Percentiles rank a stretch among this genome's conserved stretches.
Conservation (phyloP, 306 rosid species). For the Calophaca sinica region DNA sequence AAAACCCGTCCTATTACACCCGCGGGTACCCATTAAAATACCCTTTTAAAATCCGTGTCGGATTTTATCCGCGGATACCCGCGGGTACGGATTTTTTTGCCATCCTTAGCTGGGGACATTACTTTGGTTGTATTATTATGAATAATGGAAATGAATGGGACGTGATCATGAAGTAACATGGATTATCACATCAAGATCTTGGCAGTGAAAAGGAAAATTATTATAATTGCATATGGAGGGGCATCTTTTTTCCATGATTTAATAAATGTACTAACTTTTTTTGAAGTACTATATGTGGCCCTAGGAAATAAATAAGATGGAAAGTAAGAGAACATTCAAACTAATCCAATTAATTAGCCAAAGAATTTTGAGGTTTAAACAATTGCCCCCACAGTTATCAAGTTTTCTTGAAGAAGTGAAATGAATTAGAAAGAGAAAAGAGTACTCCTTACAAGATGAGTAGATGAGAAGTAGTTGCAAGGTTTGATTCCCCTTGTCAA, state of each 20-base stretch:
- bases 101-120: too few relatives aligned
- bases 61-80: too few relatives aligned
- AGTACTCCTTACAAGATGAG: conserved; percentile 41
- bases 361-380: conserved; percentile 38
- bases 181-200: conserved; percentile 46
- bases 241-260: conserved; percentile 48
- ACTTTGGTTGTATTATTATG: conserved; percentile 44
- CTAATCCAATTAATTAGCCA: conserved; percentile 40
- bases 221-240: conserved; percentile 46
- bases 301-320: conserved; percentile 37
- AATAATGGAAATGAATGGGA: conserved; percentile 51
- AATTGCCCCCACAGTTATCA: too few relatives aligned
- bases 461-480: conserved; percentile 61
- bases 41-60: too few relatives aligned
- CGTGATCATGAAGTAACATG: conserved; percentile 54
- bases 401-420: conserved; percentile 43
- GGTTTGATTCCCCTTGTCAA: conserved; percentile 59
- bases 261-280: conserved; percentile 20
- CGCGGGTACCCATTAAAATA: too few relatives aligned
- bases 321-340: conserved; percentile 43
- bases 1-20: too few relatives aligned
- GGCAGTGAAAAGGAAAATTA: conserved; percentile 37
- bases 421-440: conserved; percentile 5
- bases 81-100: too few relatives aligned
- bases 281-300: conserved; percentile 35